Percentiles rank a stretch among this genome's conserved stretches.
Evolutionary conservation across 1,284 basidiomycete genomes (phyloP).

Genomic region (Violaceomyces palustris): DNA sequence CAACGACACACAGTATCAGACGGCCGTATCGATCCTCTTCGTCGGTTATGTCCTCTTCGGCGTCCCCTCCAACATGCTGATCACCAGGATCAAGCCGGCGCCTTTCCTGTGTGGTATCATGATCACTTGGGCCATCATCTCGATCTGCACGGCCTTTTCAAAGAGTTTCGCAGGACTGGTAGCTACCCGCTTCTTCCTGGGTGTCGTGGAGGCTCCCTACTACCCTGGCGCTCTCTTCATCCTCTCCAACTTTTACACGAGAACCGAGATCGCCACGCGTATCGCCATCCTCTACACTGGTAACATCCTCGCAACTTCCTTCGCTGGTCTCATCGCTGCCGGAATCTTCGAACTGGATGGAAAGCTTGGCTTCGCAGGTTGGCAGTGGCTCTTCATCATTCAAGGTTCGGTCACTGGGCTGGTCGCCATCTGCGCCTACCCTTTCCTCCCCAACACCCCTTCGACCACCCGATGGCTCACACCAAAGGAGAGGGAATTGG

Average conservation of each 20-base stretch:
- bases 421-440: conserved; percentile 4
- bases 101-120: background rate
- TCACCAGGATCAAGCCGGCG: background rate
- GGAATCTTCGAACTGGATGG: conserved; percentile 7
- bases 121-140: conserved; percentile 1
- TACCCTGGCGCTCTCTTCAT: conserved; percentile 10
- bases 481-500: conserved; percentile 1
- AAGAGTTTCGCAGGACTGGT: conserved; percentile 1
- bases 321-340: conserved; percentile 9
- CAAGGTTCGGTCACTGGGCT: conserved; percentile 8
- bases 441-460: conserved; percentile 7
- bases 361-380: conserved; percentile 6
- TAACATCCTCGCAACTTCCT: conserved; percentile 5
- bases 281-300: conserved; percentile 8
- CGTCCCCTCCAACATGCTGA: conserved; percentile 1
- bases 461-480: conserved; percentile 1
- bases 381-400: conserved; percentile 36
- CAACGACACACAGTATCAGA: conserved; percentile 4
- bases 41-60: conserved; percentile 5
- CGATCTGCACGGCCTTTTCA: background rate
- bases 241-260: conserved; percentile 11
- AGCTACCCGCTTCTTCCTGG: conserved; percentile 5
- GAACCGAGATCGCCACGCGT: conserved; percentile 1
- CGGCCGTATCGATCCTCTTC: conserved; percentile 6
- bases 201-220: conserved; percentile 8